Percentiles rank a stretch among this genome's conserved stretches.
Evolutionary conservation across 768 basidiomycete species (phyloP).

Genomic region (Lepiota brunneoincarnata): DNA sequence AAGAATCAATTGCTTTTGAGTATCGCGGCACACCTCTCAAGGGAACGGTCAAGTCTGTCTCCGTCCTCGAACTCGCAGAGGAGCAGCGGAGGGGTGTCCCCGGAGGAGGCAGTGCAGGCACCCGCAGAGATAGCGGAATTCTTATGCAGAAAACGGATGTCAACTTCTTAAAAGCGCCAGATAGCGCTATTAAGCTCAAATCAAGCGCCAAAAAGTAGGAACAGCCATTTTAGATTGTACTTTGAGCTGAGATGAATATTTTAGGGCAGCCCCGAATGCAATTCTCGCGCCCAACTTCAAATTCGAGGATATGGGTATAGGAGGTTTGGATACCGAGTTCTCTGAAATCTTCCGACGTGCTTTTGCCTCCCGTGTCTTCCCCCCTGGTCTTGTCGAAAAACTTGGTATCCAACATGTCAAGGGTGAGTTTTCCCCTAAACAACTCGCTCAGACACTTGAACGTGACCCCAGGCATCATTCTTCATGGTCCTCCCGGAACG

Average conservation of each 20-base stretch:
- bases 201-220: constrained; percentile 85
- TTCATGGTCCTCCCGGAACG: constrained; percentile 96
- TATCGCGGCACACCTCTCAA: constrained; percentile 85
- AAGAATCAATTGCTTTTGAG: constrained; percentile 79
- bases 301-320: constrained; percentile 99
- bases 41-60: constrained; percentile 59
- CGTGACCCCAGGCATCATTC: constrained; percentile 67
- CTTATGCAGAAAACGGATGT: constrained; percentile 92
- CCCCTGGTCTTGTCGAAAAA: constrained; percentile 94
- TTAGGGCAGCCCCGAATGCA: constrained; percentile 86
- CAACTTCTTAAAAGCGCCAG: constrained; percentile 80
- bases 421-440: constrained; percentile 44
- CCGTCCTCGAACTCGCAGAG: constrained; percentile 58
- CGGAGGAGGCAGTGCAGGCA: constrained; percentile 19
- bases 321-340: constrained; percentile 94
- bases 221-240: background rate
- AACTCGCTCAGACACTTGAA: background rate
- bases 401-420: constrained; percentile 98
- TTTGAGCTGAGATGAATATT: constrained; percentile 2
- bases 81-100: constrained; percentile 48
- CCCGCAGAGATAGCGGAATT: constrained; percentile 54
- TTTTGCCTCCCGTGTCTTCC: constrained; percentile 98
- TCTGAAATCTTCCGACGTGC: constrained; percentile 96
- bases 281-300: constrained; percentile 98
- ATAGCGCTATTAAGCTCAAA: constrained; percentile 85